These are phyloP conservation scores for Aphanomyces astaci DNA, from an alignment of 352 stramenopile species.

Conservation along the genomic window DNA sequence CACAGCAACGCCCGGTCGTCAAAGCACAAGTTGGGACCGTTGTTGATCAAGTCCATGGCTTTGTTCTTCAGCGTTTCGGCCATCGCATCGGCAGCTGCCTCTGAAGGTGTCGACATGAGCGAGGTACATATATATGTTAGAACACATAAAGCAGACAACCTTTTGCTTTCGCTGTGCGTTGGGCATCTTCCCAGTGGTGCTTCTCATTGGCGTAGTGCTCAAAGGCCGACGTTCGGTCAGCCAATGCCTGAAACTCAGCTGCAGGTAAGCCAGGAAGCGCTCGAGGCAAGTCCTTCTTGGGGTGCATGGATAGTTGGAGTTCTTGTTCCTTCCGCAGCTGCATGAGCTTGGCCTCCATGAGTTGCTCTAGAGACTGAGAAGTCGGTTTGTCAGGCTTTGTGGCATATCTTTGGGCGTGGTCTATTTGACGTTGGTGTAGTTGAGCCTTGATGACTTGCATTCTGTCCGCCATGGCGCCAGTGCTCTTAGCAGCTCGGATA, in stretches of 20 bases:
- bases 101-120: slow-evolving; percentile 9
- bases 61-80: slow-evolving; percentile 3
- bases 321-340: background rate
- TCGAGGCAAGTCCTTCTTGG: slow-evolving; percentile 3
- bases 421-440: slow-evolving; percentile 1
- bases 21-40: slow-evolving; percentile 1
- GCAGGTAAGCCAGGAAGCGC: background rate
- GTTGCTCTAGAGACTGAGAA: slow-evolving; percentile 2
- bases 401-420: background rate
- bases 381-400: background rate
- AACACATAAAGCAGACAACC: slow-evolving; percentile 9
- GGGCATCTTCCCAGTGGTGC: background rate
- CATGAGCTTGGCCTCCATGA: slow-evolving; percentile 17
- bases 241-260: slow-evolving; percentile 5
- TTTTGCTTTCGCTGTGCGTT: background rate
- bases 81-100: background rate
- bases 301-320: background rate
- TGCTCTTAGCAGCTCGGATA: background rate
- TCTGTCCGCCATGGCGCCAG: background rate
- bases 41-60: background rate
- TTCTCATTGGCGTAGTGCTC: background rate
- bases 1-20: slow-evolving; percentile 14
- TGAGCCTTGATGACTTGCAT: slow-evolving; percentile 6
- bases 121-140: background rate
- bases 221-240: slow-evolving; percentile 5